Base-by-base conservation (phyloP, 345 rosid species). In the Firmiana major region DNA sequence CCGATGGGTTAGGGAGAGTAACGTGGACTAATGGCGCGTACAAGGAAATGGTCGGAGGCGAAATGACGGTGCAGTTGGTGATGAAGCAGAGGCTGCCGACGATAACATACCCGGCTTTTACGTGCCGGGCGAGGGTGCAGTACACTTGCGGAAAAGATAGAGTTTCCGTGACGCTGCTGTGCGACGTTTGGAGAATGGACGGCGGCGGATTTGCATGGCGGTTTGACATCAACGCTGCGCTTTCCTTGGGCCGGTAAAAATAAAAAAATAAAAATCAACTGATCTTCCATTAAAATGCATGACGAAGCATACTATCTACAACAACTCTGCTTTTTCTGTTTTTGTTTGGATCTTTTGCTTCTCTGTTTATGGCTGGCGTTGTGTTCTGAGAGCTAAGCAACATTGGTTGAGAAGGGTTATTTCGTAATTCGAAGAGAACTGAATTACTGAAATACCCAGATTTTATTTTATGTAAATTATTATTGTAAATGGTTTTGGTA, bases 111-210 rank as follows among this genome's bases (percentile, higher is more conserved):
- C 75, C 79, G 36, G 92, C 93, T 38, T 91, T 90, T 80, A 86
- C 93, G 73, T 94, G 94, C 80, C 87, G 90, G 86, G 90, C 87
- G 51, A 89, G 87, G 82, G 81, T 94, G 81, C 94, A 88, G 77
- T 86, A 84, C 90, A 83, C 82, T 74, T 74, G 85, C 65, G 89
- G 86, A 64, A 89, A 83, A 48, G 92, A 85, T 65, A 86, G 70
- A 66, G 84, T 84, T 49, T 87, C 95, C 1, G 70, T 89, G 8
- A 91, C 88, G 62, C 82, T 90, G 79, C 98, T 97, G 1, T 92
- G 98, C 74, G 98, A 94, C 63, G 93, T 83, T 54, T 94, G 97
- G 97, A 84, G 90, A 74, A 88, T 92, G 93, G 87, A 90, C 71
- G 81, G 84, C 0, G 93, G 97, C 21, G 91, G 93, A 0, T 90